Conservation (phyloP, 805 yeast species). For the Barnettozyma vustinii region DNA sequence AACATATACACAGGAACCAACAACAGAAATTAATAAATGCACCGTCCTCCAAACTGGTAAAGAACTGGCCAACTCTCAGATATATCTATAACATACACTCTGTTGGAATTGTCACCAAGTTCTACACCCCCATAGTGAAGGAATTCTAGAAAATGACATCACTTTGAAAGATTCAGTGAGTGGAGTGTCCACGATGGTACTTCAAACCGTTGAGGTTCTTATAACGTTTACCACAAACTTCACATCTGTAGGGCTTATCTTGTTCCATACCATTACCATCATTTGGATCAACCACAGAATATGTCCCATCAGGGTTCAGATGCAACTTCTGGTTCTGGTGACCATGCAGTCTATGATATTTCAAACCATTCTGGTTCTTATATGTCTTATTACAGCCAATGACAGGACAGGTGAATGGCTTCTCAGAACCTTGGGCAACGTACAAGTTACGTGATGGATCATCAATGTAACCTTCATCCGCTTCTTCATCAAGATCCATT, state of each 20-base stretch:
- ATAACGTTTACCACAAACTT: slow-evolving; percentile 95
- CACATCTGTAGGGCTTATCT: slow-evolving; percentile 97
- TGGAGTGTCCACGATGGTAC: slow-evolving; percentile 97
- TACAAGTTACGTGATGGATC: slow-evolving; percentile 95
- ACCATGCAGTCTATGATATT: slow-evolving; percentile 93
- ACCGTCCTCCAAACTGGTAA: neutral
- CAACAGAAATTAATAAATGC: neutral
- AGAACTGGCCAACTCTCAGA: neutral
- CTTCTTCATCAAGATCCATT: slow-evolving; percentile 44
- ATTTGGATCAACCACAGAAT: slow-evolving; percentile 88
- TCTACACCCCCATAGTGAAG: neutral
- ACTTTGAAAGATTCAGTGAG: slow-evolving; percentile 48
- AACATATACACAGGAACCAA: neutral
- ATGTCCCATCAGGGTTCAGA: slow-evolving; percentile 89
- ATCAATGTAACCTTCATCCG: slow-evolving; percentile 78
- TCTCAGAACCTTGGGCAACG: slow-evolving; percentile 88
- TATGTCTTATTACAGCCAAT: slow-evolving; percentile 97
- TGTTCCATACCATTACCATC: slow-evolving; percentile 94
- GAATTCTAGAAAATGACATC: neutral
- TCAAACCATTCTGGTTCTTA: slow-evolving; percentile 95
- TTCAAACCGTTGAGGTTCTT: slow-evolving; percentile 94
- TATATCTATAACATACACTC: too few species aligned
- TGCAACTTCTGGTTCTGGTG: slow-evolving; percentile 93
- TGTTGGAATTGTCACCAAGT: neutral
- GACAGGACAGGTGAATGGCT: slow-evolving; percentile 96